Evolutionary conservation across 139 green algal genomes (phyloP).

Genomic region (Tetraselmis chui): DNA sequence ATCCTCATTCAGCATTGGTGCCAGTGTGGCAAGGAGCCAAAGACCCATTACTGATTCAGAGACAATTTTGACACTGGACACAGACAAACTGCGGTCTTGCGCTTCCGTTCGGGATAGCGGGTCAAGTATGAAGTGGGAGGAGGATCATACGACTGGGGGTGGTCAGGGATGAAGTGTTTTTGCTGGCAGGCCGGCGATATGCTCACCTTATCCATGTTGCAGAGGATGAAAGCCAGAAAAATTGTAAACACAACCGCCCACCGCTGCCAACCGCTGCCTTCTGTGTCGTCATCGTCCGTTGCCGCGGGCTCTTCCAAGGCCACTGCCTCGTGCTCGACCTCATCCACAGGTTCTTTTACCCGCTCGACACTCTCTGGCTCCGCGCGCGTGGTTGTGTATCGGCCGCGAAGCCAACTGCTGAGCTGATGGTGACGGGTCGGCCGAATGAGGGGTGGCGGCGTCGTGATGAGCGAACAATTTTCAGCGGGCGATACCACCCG

Average conservation of each 20-base stretch:
- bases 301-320: too few species aligned
- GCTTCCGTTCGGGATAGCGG: neutral
- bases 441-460: too few species aligned
- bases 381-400: too few species aligned
- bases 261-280: constrained; percentile 26
- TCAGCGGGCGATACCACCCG: too few species aligned
- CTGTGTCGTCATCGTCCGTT: neutral
- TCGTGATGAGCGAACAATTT: too few species aligned
- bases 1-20: too few species aligned
- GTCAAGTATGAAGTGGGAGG: neutral
- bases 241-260: constrained; percentile 82
- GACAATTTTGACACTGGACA: neutral
- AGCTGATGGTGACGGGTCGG: too few species aligned
- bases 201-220: constrained; percentile 56
- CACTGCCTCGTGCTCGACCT: too few species aligned
- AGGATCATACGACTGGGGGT: neutral
- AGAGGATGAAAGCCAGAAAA: constrained; percentile 92
- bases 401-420: too few species aligned
- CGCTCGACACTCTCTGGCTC: too few species aligned
- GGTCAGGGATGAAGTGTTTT: neutral
- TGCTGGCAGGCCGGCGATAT: neutral
- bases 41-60: neutral
- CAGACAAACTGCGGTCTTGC: neutral
- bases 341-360: too few species aligned
- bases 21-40: neutral